Evolutionary conservation across 768 basidiomycete species (phyloP).

Genomic region (Russula virescens): DNA sequence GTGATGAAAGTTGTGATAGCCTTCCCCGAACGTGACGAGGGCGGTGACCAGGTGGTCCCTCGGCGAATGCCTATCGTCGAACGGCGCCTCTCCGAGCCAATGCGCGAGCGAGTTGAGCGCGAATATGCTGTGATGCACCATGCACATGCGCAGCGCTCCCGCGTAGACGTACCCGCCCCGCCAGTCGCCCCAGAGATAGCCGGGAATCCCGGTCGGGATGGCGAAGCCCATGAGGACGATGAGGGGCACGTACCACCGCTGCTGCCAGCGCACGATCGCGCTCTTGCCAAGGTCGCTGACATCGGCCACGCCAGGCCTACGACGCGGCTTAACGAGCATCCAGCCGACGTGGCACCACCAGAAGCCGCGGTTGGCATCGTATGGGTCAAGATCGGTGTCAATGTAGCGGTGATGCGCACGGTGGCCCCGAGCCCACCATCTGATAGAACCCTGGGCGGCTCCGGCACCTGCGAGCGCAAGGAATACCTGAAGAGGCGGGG

Average conservation of each 20-base stretch:
- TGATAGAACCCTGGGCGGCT: slow-evolving; percentile 77
- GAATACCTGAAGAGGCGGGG: slow-evolving; percentile 71
- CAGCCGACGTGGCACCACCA: slow-evolving; percentile 82
- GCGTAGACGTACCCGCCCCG: slow-evolving; percentile 71
- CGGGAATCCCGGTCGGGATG: slow-evolving; percentile 53
- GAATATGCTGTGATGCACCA: slow-evolving; percentile 74
- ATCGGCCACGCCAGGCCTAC: slow-evolving; percentile 61
- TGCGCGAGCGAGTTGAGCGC: slow-evolving; percentile 84
- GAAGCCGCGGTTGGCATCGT: slow-evolving; percentile 85
- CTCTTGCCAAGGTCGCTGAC: slow-evolving; percentile 78
- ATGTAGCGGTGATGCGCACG: slow-evolving; percentile 95
- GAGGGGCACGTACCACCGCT: slow-evolving; percentile 65
- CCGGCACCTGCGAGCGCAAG: slow-evolving; percentile 85
- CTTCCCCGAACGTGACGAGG: slow-evolving; percentile 86
- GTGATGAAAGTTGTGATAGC: slow-evolving; percentile 97
- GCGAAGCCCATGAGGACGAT: slow-evolving; percentile 52
- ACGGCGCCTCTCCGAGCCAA: slow-evolving; percentile 88
- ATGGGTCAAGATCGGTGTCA: slow-evolving; percentile 93
- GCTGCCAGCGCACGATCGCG: slow-evolving; percentile 82
- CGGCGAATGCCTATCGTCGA: slow-evolving; percentile 92
- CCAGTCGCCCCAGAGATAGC: slow-evolving; percentile 79
- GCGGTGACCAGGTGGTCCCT: slow-evolving; percentile 86
- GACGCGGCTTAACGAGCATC: slow-evolving; percentile 88
- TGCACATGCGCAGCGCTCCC: slow-evolving; percentile 46
- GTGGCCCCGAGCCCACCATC: slow-evolving; percentile 97